Evolutionary conservation across 352 stramenopile species (phyloP), one percentile per base, ranked within the genome.

Genomic region (Phytophthora kernoviae): DNA sequence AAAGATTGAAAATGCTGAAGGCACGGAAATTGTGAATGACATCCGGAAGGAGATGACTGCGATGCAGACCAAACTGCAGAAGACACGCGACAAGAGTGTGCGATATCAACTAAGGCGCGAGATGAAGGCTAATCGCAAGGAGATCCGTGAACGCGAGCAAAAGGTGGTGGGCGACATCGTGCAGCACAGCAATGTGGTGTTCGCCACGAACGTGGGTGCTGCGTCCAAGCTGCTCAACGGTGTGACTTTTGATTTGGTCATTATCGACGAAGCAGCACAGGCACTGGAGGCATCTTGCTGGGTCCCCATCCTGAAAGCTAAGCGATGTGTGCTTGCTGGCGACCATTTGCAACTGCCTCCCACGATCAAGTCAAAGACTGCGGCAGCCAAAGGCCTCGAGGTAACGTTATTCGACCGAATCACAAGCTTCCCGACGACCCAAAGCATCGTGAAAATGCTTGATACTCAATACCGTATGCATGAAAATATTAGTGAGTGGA

Each of bases 381-480:
- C 79, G 36, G 90, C 88, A 15, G 63, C 82, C 24, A 68, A 78
- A 49, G 90, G 90, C 3, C 80, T 99, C 15, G 85, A 91, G 5
- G 69, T 88, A 22, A 99, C 97, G 37, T 78, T 99, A 37, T 99
- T 99, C 79, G 97, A 99, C 62, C 82, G 97, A 36, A 65, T 99
- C 5, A 95, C 98, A 57, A 70, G 83, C 22, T 77, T 86, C 24
- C 10, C 39, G 34, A 75, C 53, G 39, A 88, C 69, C 27, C 71
- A 81, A 42, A 56, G 54, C 11, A 75, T 92, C n/a, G 74, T 90
- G n/a, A 79, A 88, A 52, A 98, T 99, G 91, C 79, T 99, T 15
- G 78, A 94, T 36, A 95, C 93, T 6, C 97, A 99, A 81, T 99
- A 99, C 61, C 91, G 97, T 41, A 99, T 99, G 97, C 90, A 99